These are phyloP conservation scores for Fusarium sarcochroum DNA, from an alignment of 2,329 filamentous ascomycete genomes.

Conservation along the genomic window DNA sequence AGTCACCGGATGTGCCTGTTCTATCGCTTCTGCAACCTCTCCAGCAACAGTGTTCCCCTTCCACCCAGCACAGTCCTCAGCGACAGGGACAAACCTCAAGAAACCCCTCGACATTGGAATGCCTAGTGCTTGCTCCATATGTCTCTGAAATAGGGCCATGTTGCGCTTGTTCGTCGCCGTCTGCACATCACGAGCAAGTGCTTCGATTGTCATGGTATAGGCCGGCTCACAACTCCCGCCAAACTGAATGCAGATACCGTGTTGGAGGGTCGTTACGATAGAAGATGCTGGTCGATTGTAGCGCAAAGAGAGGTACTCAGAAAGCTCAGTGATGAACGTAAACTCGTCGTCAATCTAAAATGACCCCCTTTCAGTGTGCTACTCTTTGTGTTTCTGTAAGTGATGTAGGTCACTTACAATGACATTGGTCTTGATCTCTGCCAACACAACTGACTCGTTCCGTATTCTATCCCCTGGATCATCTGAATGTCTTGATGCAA, in stretches of 20 bases:
- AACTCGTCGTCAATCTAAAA: conserved; percentile 80
- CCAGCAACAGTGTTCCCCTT: conserved; percentile 78
- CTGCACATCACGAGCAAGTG: conserved; percentile 77
- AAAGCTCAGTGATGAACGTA: conserved; percentile 80
- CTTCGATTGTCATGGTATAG: conserved; percentile 82
- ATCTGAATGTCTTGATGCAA: conserved; percentile 48
- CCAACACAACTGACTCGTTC: conserved; percentile 71
- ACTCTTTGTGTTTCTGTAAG: background rate
- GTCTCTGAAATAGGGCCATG: conserved; percentile 80
- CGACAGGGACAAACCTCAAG: conserved; percentile 77
- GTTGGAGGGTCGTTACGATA: conserved; percentile 82
- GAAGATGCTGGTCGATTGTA: conserved; percentile 82
- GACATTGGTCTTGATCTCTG: conserved; percentile 59
- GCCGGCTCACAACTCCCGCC: conserved; percentile 83
- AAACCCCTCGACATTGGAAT: conserved; percentile 78
- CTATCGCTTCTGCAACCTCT: conserved; percentile 62
- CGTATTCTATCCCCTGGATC: conserved; percentile 61
- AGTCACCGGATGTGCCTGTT: conserved; percentile 1
- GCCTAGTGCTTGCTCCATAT: conserved; percentile 78
- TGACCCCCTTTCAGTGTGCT: conserved; percentile 4
- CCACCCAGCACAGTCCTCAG: conserved; percentile 79
- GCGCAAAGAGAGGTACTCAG: conserved; percentile 78
- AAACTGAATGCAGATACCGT: conserved; percentile 81
- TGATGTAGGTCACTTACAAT: conserved; percentile 41
- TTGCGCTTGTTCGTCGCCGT: conserved; percentile 86